These are phyloP conservation scores for Dryas drummondii DNA, from an alignment of 306 rosid species.

Conservation along the genomic window DNA sequence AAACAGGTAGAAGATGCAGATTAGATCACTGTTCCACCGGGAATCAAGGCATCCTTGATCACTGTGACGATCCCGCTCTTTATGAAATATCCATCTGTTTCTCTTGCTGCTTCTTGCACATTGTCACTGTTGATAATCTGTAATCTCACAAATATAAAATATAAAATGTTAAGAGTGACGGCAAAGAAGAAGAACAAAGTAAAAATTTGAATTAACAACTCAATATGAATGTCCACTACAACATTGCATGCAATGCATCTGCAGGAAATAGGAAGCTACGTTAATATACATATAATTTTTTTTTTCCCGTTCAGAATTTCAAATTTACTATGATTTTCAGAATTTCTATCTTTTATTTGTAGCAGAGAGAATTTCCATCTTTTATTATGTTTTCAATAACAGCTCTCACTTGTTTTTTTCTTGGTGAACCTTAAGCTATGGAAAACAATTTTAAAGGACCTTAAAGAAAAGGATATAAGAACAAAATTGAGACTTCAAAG, in stretches of 20 bases:
- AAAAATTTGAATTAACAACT: not conserved
- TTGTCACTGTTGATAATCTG: slow-evolving; percentile 79
- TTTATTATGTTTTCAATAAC: not conserved
- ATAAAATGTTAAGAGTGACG: not conserved
- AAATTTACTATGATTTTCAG: not conserved
- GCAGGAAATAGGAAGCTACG: not conserved
- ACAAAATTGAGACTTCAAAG: not conserved
- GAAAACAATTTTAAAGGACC: not conserved
- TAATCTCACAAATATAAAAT: not conserved
- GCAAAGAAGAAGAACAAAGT: not conserved
- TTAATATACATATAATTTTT: not conserved
- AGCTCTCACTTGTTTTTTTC: not conserved
- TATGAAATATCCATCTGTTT: slow-evolving; percentile 95
- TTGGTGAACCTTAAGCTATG: not conserved
- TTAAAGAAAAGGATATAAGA: not conserved
- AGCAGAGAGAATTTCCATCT: not conserved
- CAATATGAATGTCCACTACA: not conserved
- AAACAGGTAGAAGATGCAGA: not conserved
- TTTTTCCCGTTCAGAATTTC: not conserved
- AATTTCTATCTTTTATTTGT: not conserved
- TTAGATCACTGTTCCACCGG: slow-evolving; percentile 77
- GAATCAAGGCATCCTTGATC: slow-evolving; percentile 94
- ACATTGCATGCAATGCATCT: not conserved
- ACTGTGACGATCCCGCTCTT: slow-evolving; percentile 92
- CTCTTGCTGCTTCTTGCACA: slow-evolving; percentile 98